A percentile compares a stretch with the other conserved stretches of the same genome.
Conservation (phyloP, 495 filamentous ascomycete species). For the Annulohypoxylon stygium region DNA sequence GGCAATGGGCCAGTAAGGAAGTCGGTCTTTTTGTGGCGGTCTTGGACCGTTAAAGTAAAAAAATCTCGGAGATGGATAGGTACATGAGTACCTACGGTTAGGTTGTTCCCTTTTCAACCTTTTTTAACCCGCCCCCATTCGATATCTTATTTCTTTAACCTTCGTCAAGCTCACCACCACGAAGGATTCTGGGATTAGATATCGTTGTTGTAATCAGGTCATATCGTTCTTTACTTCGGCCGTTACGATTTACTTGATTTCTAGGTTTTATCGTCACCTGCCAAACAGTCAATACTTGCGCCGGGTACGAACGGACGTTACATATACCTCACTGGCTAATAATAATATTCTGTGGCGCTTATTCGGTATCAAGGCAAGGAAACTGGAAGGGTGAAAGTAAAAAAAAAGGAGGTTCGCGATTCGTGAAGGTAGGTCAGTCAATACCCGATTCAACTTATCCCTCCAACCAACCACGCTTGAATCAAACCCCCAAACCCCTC, state of each 20-base stretch:
- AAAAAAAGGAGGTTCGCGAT: constrained; percentile 44
- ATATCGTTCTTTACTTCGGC: constrained; percentile 35
- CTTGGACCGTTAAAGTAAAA: constrained; percentile 28
- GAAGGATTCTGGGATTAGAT: constrained; percentile 23
- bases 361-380: constrained; percentile 31
- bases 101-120: constrained; percentile 21
- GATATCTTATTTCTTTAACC: constrained; percentile 23
- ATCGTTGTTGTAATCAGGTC: constrained; percentile 4
- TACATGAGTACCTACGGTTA: constrained; percentile 9
- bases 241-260: constrained; percentile 24
- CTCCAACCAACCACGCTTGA: constrained; percentile 42
- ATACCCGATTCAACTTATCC: constrained; percentile 46
- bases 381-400: constrained; percentile 15
- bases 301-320: constrained; percentile 8
- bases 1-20: constrained; percentile 26
- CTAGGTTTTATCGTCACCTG: constrained; percentile 20
- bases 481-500: constrained; percentile 27
- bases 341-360: constrained; percentile 30
- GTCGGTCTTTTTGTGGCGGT: constrained; percentile 28
- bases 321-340: constrained; percentile 26
- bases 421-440: constrained; percentile 51
- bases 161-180: constrained; percentile 13
- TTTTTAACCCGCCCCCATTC: constrained; percentile 13
- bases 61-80: constrained; percentile 28
- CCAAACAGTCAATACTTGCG: not conserved